Base-by-base conservation (phyloP, 176 grass and related monocot genomes). In the Oryza coarctata region DNA sequence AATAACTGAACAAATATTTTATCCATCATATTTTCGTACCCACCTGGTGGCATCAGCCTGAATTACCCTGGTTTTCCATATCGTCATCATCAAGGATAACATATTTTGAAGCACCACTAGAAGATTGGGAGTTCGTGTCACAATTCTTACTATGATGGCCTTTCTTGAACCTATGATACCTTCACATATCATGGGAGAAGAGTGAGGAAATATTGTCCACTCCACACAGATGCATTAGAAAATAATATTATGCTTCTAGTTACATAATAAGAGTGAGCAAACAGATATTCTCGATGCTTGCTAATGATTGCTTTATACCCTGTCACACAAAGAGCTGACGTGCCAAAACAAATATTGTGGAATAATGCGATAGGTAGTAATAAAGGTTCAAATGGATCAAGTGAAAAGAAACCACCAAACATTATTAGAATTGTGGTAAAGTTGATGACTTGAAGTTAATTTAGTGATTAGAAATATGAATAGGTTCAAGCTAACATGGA, bases 41-140 rank as follows among this genome's bases (percentile, higher is more conserved):
- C 22, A 10, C 55, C 20, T 60, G 3, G 7, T 25, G 9, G 72
- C 40, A 73, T 97, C 85, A 94, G 73, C 63, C 22, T 58, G 61
- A 76, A 76, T 65, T 78, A 39, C 89, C 86, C 39, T 78, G 83
- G 67, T 83, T 82, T 86, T 94, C 92, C 55, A 60, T 60, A 15
- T 28, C 41, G 77, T 88, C 85, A 84, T 95, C 94, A 82, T 97
- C 94, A 85, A 97, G 57, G 34, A 97, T 94, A 63, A 93, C 91
- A 85, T 95, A 98, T 82, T 95, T 98, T 63, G 91, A 90, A 27
- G 76, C 63, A 64, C 63, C 76, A 63, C 86, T 92, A 38, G 57
- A 82, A 83, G 86, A 75, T 50, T 68, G 74, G 57, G 65, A 63
- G 67, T 75, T 52, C 71, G 70, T 61, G 34, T 85, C 90, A 80